Evolutionary conservation across 2,329 filamentous ascomycete species (phyloP), one percentile per base, ranked within the genome.

Genomic region (Fusarium kyushuense): DNA sequence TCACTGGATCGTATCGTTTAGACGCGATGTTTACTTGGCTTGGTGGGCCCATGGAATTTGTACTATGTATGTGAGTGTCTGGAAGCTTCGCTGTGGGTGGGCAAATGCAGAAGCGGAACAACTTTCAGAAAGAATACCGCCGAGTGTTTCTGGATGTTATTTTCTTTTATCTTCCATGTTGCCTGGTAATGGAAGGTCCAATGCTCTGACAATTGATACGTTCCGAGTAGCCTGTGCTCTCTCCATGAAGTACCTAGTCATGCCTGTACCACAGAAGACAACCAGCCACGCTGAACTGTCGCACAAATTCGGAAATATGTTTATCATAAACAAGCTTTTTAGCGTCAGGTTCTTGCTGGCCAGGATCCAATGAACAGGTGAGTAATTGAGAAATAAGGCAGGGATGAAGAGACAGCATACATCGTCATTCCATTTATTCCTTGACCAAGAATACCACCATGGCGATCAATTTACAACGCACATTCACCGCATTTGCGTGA

Each of bases 311-410:
- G 17, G 41, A 40, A 35, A 35, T 3, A 41, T 42, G 46, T 23
- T 63, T 63, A 38, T 58, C 19, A 1, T 1, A 67, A 46, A 66
- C 59, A 67, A 67, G 63, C 63, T 67, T 66, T 66, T 67, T 66
- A 67, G 63, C 58, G 63, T 3, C 36, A 19, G 21, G 19, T 27
- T 14, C 41, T 8, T 30, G 23, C 45, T 42, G n/a, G 16, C 41
- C 10, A 40, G n/a, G 25, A 29, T 29, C 35, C 32, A 43, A 33
- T 21, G 29, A 36, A 19, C 19, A 17, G n/a, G 23, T 11, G 7
- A 36, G 5, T 2, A 4, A n/a, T 14, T n/a, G 6, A 27, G 25
- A n/a, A 19, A 25, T 6, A 16, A 13, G 13, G 14, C 43, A 30
- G 19, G 35, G 19, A 32, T 30, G 17, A 2, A 11, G 6, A 4